Conservation (phyloP, 768 basidiomycete genomes). For the Cystoderma amianthinum region DNA sequence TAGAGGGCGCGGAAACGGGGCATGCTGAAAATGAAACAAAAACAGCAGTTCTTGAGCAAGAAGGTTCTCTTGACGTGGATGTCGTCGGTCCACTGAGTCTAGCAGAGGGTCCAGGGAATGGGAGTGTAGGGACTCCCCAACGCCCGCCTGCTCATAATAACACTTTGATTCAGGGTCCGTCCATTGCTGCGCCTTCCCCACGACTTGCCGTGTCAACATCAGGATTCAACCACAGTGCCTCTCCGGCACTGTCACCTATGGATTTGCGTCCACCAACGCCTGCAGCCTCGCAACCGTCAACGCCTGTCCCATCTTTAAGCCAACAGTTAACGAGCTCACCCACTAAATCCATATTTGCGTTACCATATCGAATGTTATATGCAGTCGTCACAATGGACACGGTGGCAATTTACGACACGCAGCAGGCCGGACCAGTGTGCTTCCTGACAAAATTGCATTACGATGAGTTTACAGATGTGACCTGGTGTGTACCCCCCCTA, state of each 20-base stretch:
- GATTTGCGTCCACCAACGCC: conserved; percentile 57
- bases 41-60: conserved; percentile 61
- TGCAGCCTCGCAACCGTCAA: conserved; percentile 46
- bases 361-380: conserved; percentile 92
- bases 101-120: conserved; percentile 4
- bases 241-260: conserved; percentile 52
- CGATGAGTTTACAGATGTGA: conserved; percentile 94
- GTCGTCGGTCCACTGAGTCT: conserved; percentile 34
- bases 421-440: conserved; percentile 89
- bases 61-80: conserved; percentile 51
- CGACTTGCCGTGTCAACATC: conserved; percentile 25
- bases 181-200: conserved; percentile 44
- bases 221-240: conserved; percentile 13
- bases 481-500: conserved; percentile 57
- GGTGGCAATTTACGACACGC: conserved; percentile 92
- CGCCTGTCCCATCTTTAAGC: conserved; percentile 29
- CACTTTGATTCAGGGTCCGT: conserved; percentile 11
- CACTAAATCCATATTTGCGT: conserved; percentile 69
- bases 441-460: conserved; percentile 93
- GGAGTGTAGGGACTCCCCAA: conserved; percentile 17
- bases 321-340: conserved; percentile 5
- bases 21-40: conserved; percentile 20
- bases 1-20: conserved; percentile 22
- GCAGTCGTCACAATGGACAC: conserved; percentile 97
- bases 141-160: conserved; percentile 19